Conservation (phyloP, 2,329 filamentous ascomycete species). For the Boeremia exigua region DNA sequence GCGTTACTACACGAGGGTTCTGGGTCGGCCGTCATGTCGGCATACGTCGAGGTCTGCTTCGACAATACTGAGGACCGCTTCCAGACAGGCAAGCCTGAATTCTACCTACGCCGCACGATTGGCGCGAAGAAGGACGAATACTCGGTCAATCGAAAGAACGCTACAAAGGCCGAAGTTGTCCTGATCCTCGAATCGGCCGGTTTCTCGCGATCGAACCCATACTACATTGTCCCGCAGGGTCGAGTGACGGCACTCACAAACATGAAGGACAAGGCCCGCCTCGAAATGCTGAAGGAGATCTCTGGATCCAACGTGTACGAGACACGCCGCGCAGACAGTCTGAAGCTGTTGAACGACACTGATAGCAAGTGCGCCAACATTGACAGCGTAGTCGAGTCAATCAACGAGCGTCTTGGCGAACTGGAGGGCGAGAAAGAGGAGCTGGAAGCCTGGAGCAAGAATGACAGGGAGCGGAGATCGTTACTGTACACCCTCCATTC, state of each 20-base stretch:
- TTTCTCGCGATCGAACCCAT: slow-evolving; percentile 96
- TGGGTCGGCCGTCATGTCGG: slow-evolving; percentile 96
- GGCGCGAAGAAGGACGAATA: slow-evolving; percentile 99
- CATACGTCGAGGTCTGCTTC: slow-evolving; percentile 99
- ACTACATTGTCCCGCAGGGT: slow-evolving; percentile 98
- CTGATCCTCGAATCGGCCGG: slow-evolving; percentile 94
- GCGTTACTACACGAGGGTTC: slow-evolving; percentile 97
- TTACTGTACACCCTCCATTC: slow-evolving; percentile 95
- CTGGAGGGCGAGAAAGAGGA: slow-evolving; percentile 98
- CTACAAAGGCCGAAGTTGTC: slow-evolving; percentile 91
- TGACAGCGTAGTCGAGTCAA: slow-evolving; percentile 88
- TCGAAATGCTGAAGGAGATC: slow-evolving; percentile 95
- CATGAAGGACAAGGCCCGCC: slow-evolving; percentile 93
- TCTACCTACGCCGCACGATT: slow-evolving; percentile 91
- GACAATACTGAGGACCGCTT: slow-evolving; percentile 97
- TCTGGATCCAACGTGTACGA: slow-evolving; percentile 98
- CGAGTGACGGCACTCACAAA: slow-evolving; percentile 95
- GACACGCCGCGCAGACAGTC: slow-evolving; percentile 83
- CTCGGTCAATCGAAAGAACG: slow-evolving; percentile 94
- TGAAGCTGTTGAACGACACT: slow-evolving; percentile 97
- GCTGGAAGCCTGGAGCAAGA: slow-evolving; percentile 89
- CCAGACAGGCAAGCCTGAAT: slow-evolving; percentile 87
- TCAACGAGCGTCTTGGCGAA: slow-evolving; percentile 86
- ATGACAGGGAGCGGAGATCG: slow-evolving; percentile 88
- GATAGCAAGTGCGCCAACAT: slow-evolving; percentile 95